Percentiles rank a stretch among this genome's conserved stretches.
Conservation (phyloP, 495 filamentous ascomycete genomes). For the Coniosporium apollinis region DNA sequence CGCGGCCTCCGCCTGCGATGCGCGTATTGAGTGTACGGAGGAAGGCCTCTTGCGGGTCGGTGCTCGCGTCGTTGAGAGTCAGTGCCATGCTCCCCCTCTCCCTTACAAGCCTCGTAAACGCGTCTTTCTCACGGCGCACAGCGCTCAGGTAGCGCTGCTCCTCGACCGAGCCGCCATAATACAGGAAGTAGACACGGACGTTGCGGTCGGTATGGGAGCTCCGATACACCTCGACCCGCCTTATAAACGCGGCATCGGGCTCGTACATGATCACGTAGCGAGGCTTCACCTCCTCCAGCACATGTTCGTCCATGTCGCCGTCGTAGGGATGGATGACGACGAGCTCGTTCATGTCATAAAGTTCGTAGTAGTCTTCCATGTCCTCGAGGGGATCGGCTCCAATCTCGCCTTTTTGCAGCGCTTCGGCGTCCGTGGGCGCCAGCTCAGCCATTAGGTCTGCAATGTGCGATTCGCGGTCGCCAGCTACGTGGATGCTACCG, state of each 20-base stretch:
- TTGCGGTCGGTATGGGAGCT: conserved; percentile 81
- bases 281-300: conserved; percentile 83
- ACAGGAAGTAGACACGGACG: conserved; percentile 88
- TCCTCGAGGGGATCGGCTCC: conserved; percentile 66
- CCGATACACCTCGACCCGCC: conserved; percentile 87
- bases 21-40: conserved; percentile 90
- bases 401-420: conserved; percentile 53
- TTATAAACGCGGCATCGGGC: conserved; percentile 87
- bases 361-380: conserved; percentile 63
- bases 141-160: conserved; percentile 86
- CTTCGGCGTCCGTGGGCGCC: conserved; percentile 46
- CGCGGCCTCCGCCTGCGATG: conserved; percentile 80
- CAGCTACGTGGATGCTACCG: conserved; percentile 57
- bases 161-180: conserved; percentile 87
- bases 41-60: conserved; percentile 81
- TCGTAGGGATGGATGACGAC: conserved; percentile 84
- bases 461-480: conserved; percentile 65
- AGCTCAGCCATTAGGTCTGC: conserved; percentile 48
- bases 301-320: conserved; percentile 89
- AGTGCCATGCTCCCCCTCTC: conserved; percentile 87
- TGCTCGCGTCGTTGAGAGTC: conserved; percentile 56
- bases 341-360: conserved; percentile 83
- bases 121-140: conserved; percentile 83
- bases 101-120: conserved; percentile 82
- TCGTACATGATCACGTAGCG: conserved; percentile 98